Evolutionary conservation across 2,329 filamentous ascomycete genomes (phyloP).

Genomic region (Eutypa lata): DNA sequence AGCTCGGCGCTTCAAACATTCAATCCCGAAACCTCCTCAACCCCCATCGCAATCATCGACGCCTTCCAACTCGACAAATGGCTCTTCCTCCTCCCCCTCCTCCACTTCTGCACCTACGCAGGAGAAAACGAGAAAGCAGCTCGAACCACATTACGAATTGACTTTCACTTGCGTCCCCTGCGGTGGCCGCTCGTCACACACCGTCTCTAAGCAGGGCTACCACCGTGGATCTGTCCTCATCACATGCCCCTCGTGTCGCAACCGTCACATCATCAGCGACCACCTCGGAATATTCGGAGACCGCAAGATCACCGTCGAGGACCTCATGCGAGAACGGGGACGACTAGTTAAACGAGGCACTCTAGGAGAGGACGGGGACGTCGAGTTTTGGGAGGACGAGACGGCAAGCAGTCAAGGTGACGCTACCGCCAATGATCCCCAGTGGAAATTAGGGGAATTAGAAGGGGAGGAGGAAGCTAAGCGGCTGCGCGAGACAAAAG

Average conservation of each 20-base stretch:
- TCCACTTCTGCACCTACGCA: constrained; percentile 15
- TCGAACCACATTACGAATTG: constrained; percentile 74
- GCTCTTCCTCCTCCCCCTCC: not conserved
- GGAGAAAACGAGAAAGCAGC: constrained; percentile 27
- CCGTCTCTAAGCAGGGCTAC: constrained; percentile 90
- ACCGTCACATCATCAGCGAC: constrained; percentile 88
- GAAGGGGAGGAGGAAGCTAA: constrained; percentile 5
- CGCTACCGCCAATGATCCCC: not conserved
- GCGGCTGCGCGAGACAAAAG: constrained; percentile 5
- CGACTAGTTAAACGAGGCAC: constrained; percentile 69
- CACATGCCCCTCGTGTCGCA: constrained; percentile 80
- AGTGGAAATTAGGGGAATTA: not conserved
- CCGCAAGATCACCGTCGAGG: constrained; percentile 67
- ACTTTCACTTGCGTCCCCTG: constrained; percentile 94
- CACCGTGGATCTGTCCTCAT: constrained; percentile 87
- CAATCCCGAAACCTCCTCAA: constrained; percentile 24
- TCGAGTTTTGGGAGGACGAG: constrained; percentile 88
- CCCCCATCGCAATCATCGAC: constrained; percentile 3
- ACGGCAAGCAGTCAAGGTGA: constrained; percentile 29
- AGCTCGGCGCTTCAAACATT: constrained; percentile 22
- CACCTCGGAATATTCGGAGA: constrained; percentile 79
- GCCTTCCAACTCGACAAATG: not conserved
- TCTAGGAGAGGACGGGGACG: constrained; percentile 73
- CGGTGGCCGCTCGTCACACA: constrained; percentile 73
- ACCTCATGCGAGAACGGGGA: constrained; percentile 74